phyloP scores from a whole-genome alignment of 345 rosid genomes.

The Syzygium oleosum region DNA sequence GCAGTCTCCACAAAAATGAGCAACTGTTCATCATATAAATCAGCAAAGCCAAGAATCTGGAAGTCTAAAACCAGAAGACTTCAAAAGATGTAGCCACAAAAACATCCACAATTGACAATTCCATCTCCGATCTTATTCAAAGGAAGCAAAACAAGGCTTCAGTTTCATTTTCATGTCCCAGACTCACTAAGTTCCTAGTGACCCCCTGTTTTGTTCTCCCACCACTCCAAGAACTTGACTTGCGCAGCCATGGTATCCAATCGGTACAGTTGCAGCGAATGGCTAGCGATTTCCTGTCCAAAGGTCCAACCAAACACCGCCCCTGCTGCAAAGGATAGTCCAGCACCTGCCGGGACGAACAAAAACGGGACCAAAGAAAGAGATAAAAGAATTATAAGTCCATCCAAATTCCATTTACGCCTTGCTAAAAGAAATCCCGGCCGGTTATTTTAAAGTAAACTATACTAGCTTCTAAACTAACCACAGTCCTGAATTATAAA shows the following conservation, averaged over 20 bases:
- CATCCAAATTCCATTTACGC: background rate
- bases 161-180: background rate
- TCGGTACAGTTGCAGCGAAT: constrained; percentile 66
- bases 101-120: background rate
- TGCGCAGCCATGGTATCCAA: constrained; percentile 86
- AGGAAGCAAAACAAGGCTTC: background rate
- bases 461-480: background rate
- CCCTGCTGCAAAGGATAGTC: constrained; percentile 70
- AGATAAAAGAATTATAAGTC: background rate
- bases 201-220: constrained; percentile 45
- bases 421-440: background rate
- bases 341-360: constrained; percentile 47
- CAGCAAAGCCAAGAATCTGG: background rate
- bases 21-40: background rate
- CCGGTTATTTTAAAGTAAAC: background rate
- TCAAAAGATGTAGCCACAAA: background rate
- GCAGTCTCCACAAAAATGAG: background rate
- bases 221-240: constrained; percentile 90
- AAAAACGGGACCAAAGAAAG: background rate
- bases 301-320: constrained; percentile 85
- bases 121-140: background rate
- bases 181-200: background rate
- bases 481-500: background rate
- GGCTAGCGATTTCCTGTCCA: constrained; percentile 80
- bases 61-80: background rate